Percentiles rank a stretch among this genome's conserved stretches.
Conservation (phyloP, 2,329 filamentous ascomycete genomes). For the Pseudogymnoascus sp. region DNA sequence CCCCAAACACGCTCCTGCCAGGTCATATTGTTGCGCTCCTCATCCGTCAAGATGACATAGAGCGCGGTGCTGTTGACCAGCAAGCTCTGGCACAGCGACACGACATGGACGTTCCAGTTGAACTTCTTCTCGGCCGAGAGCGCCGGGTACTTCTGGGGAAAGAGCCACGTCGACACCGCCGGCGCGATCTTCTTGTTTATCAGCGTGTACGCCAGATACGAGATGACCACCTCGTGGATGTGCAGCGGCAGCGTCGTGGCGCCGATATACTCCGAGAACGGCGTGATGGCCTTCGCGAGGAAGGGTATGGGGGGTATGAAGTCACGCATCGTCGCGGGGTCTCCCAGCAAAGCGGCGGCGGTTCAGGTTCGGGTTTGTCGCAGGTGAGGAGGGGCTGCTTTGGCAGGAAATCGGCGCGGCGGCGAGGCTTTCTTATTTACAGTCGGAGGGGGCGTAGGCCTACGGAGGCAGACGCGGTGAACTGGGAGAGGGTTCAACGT, state of each 20-base stretch:
- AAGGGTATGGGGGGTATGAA: slow-evolving; percentile 50
- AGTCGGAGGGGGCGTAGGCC: neutral
- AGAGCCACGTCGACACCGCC: slow-evolving; percentile 50
- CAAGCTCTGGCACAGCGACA: slow-evolving; percentile 69
- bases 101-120: slow-evolving; percentile 82
- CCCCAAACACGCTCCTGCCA: slow-evolving; percentile 65
- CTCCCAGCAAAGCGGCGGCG: neutral
- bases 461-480: neutral
- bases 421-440: neutral
- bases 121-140: slow-evolving; percentile 55
- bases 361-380: neutral
- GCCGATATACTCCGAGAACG: slow-evolving; percentile 51
- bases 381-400: neutral
- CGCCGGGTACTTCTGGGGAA: slow-evolving; percentile 53
- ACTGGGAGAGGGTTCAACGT: neutral
- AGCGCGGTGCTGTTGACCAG: slow-evolving; percentile 66
- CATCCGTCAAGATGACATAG: slow-evolving; percentile 61
- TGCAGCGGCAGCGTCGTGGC: slow-evolving; percentile 65
- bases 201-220: slow-evolving; percentile 59
- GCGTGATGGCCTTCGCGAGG: slow-evolving; percentile 46
- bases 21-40: slow-evolving; percentile 58
- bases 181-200: slow-evolving; percentile 62
- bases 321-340: slow-evolving; percentile 51
- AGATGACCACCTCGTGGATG: slow-evolving; percentile 64
- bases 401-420: neutral